Evolutionary conservation across 208 protist genomes (phyloP).

Genomic region (Crithidia fasciculata): DNA sequence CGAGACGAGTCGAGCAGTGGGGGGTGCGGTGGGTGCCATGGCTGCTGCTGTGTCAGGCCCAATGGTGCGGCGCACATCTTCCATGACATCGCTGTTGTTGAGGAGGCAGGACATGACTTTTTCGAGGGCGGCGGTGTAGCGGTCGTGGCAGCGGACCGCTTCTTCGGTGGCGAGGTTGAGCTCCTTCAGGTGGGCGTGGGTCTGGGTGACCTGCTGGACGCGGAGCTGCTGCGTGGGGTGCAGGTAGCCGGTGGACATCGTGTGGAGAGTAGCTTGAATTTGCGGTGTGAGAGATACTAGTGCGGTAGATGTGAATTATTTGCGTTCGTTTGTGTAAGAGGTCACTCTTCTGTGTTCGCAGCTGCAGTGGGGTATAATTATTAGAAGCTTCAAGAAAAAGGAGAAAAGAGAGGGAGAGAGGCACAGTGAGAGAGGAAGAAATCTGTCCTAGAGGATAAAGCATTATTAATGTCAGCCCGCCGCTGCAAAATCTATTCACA

Average conservation of each 20-base stretch:
- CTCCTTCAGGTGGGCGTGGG: conserved; percentile 1
- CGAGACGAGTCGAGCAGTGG: not conserved
- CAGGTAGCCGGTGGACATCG: not conserved
- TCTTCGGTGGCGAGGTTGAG: conserved; percentile 9
- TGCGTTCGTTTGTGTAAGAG: not conserved
- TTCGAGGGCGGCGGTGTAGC: conserved; percentile 5
- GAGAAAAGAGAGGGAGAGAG: conserved; percentile 9
- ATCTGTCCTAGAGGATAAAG: not conserved
- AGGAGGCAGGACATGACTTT: conserved; percentile 8
- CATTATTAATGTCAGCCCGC: not conserved
- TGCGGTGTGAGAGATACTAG: too few species aligned
- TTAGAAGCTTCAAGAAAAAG: not conserved
- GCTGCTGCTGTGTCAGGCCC: not conserved
- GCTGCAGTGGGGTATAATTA: too few species aligned
- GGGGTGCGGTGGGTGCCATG: not conserved
- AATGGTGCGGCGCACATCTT: not conserved
- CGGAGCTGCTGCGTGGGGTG: conserved; percentile 1
- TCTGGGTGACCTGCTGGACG: not conserved
- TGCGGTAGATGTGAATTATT: too few species aligned
- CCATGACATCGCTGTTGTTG: conserved; percentile 3
- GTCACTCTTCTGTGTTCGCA: too few species aligned
- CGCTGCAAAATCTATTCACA: too few species aligned
- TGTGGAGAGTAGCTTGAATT: not conserved
- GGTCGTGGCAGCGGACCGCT: conserved; percentile 10
- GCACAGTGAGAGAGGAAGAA: not conserved